Conservation (phyloP, 768 basidiomycete species). For the Pisolithus albus region DNA sequence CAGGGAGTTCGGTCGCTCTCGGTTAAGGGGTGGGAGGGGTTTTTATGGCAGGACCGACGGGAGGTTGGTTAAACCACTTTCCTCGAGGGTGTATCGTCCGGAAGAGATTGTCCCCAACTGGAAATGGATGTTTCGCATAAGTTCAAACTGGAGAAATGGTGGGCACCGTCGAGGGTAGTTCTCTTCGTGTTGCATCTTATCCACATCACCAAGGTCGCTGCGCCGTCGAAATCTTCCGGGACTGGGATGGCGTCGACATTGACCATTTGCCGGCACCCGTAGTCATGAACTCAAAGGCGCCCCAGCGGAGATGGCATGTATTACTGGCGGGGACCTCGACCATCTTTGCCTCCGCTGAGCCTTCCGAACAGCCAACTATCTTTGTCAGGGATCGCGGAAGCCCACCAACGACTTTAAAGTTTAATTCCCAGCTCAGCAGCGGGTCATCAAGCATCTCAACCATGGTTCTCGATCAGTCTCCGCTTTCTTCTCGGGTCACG, state of each 20-base stretch:
- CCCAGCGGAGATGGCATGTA: constrained; percentile 32
- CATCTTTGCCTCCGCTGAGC: constrained; percentile 46
- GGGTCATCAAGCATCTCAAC: constrained; percentile 46
- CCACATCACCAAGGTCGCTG: constrained; percentile 53
- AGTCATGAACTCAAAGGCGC: constrained; percentile 1
- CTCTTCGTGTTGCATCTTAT: constrained; percentile 12
- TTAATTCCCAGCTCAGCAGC: constrained; percentile 31
- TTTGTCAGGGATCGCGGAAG: constrained; percentile 16
- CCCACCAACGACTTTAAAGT: constrained; percentile 36
- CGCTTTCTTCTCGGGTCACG: constrained; percentile 33
- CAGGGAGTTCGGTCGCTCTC: constrained; percentile 54
- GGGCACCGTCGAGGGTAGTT: constrained; percentile 17
- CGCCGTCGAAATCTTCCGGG: constrained; percentile 31
- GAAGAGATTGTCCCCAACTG: constrained; percentile 45
- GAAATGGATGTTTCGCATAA: constrained; percentile 86
- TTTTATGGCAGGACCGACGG: constrained; percentile 52
- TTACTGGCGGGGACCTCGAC: constrained; percentile 55
- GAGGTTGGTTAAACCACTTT: constrained; percentile 52
- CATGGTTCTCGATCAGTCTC: constrained; percentile 71
- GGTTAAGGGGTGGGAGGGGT: constrained; percentile 63
- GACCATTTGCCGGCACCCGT: not conserved
- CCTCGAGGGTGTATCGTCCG: constrained; percentile 37
- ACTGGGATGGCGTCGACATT: constrained; percentile 4
- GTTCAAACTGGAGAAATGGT: constrained; percentile 79
- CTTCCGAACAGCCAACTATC: constrained; percentile 17